phyloP scores from a whole-genome alignment of 2,329 filamentous ascomycete species.

The Colletotrichum tanaceti region DNA sequence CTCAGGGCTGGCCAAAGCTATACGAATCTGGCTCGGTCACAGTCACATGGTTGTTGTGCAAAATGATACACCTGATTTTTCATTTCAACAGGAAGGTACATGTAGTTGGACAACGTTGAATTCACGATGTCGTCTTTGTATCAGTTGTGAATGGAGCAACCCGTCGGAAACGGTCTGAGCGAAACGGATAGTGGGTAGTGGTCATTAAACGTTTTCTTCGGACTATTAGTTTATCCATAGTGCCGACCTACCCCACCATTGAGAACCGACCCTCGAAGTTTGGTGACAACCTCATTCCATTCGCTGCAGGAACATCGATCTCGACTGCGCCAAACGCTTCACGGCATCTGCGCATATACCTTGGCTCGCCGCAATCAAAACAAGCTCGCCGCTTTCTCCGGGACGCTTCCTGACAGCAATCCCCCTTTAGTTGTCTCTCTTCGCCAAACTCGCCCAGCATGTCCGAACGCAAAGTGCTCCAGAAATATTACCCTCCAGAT shows the following conservation, averaged over 20 bases:
- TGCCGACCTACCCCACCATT: background rate
- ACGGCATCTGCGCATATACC: background rate
- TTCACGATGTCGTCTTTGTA: background rate
- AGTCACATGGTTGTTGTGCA: too few species aligned
- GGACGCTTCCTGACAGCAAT: background rate
- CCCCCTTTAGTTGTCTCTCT: background rate
- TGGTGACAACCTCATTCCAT: slow-evolving; percentile 17
- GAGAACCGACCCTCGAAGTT: slow-evolving; percentile 21
- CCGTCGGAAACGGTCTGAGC: background rate
- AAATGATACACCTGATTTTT: background rate
- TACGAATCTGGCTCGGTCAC: too few species aligned
- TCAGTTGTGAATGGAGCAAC: background rate
- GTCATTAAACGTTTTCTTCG: background rate
- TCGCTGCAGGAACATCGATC: background rate
- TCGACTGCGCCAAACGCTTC: background rate
- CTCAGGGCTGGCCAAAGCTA: background rate
- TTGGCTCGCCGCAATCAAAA: background rate
- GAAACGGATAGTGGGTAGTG: background rate
- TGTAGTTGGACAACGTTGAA: background rate
- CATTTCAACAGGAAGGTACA: background rate
- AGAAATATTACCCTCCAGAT: slow-evolving; percentile 77
- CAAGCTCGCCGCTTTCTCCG: background rate
- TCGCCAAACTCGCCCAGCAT: slow-evolving; percentile 60
- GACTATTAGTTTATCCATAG: background rate
- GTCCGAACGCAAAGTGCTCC: slow-evolving; percentile 87